Conservation (phyloP, 2,329 filamentous ascomycete species). For the Colletotrichum tabaci region DNA sequence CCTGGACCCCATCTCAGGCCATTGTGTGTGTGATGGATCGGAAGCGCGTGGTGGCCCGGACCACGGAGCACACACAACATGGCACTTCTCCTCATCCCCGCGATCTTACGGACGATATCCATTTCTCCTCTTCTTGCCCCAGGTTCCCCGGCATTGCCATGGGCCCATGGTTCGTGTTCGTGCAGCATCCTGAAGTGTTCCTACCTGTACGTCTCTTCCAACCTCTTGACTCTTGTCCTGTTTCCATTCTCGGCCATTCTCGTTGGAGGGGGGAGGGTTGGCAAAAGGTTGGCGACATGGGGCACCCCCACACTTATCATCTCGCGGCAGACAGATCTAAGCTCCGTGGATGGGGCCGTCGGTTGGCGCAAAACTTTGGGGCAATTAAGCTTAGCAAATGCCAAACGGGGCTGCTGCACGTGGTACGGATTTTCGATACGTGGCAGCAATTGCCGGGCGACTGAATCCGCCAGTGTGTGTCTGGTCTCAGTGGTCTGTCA, state of each 20-base stretch:
- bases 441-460: slow-evolving; percentile 25
- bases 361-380: slow-evolving; percentile 37
- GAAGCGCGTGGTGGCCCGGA: neutral
- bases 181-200: slow-evolving; percentile 3
- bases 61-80: neutral
- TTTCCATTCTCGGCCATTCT: slow-evolving; percentile 14
- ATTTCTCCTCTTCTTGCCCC: slow-evolving; percentile 30
- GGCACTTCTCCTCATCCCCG: slow-evolving; percentile 12
- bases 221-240: slow-evolving; percentile 5
- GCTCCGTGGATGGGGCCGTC: slow-evolving; percentile 35
- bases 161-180: slow-evolving; percentile 27
- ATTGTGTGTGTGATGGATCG: slow-evolving; percentile 5
- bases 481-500: neutral
- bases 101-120: slow-evolving; percentile 25
- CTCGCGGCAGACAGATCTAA: slow-evolving; percentile 42
- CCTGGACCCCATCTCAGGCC: neutral
- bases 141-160: slow-evolving; percentile 18
- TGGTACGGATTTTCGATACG: slow-evolving; percentile 18
- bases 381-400: slow-evolving; percentile 40
- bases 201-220: neutral
- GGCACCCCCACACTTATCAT: slow-evolving; percentile 40
- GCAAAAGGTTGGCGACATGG: slow-evolving; percentile 27
- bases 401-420: slow-evolving; percentile 35
- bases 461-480: neutral
- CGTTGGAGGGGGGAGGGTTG: slow-evolving; percentile 14